Base-by-base conservation (phyloP, 2,329 filamentous ascomycete genomes). In the Amauroascus verrucosus region DNA sequence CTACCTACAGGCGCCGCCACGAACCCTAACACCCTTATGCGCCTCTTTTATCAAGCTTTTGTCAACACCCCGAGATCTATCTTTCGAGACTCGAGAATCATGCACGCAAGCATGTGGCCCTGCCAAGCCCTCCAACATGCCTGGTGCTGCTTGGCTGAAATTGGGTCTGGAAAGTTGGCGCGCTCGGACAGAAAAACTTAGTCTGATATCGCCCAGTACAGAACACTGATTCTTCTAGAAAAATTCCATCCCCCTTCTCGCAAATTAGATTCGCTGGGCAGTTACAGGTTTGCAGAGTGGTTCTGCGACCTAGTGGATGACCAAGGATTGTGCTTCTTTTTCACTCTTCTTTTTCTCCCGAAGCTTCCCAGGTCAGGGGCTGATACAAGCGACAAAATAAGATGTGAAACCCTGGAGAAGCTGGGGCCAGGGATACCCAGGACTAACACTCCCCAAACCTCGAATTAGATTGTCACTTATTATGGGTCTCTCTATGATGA, bases 341-440 rank as follows among this genome's bases (percentile, higher is more conserved):
- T 24, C 11, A 5, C n/a, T 44, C 22, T 51, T 44, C 18, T 33
- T 51, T 51, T 22, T 44, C 16, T 22, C n/a, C n/a, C 40, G 33
- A 40, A 44, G 26, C 26, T 44, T 24, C 38, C 48, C 48, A 43
- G 26, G 18, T 28, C 48, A 51, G 38, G 48, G 38, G 48, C 16
- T 35, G 48, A 38, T 38, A 44, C 38, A 24, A 28, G n/a, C 28
- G 28, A 44, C 11, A 20, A 18, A 45, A 51, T 37, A 52, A 30
- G 40, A 52, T 37, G 28, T 52, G 50, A 52, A 45, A 52, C 50
- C 40, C 40, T 44, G 50, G 41, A 52, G 50, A 45, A 46, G 28
- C 33, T 46, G 30, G 40, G 22, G 41, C 40, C 40, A 38, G 50
- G 50, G 50, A 52, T 45, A 26, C 32, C 30, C 30, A 52, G 22